Percentiles rank a stretch among this genome's conserved stretches.
Evolutionary conservation across 1,284 basidiomycete species (phyloP).

Genomic region (Malassezia yamatoensis): DNA sequence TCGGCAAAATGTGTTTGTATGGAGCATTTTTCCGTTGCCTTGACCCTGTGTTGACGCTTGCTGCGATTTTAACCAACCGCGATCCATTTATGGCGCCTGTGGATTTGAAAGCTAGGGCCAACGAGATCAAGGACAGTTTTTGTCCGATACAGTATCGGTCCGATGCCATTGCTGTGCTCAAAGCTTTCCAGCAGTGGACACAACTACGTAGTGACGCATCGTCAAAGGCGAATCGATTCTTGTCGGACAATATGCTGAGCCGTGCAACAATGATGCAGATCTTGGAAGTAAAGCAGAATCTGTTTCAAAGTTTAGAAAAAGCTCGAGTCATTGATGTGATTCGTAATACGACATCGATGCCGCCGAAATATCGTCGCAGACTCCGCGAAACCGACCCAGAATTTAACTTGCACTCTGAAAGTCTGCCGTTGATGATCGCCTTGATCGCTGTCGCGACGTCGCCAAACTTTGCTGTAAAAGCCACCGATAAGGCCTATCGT

Average conservation of each 20-base stretch:
- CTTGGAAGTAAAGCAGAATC: constrained; percentile 70
- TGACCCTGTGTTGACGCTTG: constrained; percentile 76
- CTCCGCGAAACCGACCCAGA: constrained; percentile 51
- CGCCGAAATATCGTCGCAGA: constrained; percentile 19
- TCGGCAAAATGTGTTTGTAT: constrained; percentile 79
- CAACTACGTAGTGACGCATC: constrained; percentile 31
- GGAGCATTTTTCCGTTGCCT: constrained; percentile 89
- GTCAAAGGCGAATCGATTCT: constrained; percentile 63
- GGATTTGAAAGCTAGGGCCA: constrained; percentile 50
- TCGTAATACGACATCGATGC: constrained; percentile 8
- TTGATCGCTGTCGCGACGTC: constrained; percentile 76
- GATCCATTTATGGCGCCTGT: constrained; percentile 80
- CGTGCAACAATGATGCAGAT: constrained; percentile 74
- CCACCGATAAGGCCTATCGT: constrained; percentile 62
- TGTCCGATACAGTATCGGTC: constrained; percentile 69
- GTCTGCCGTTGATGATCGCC: constrained; percentile 69
- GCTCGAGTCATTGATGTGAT: constrained; percentile 49
- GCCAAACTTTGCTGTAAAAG: constrained; percentile 83
- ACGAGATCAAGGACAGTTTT: constrained; percentile 69
- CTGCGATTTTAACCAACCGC: constrained; percentile 76
- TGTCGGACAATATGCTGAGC: constrained; percentile 74
- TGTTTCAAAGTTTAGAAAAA: constrained; percentile 67
- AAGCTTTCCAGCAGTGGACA: constrained; percentile 71
- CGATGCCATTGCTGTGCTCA: constrained; percentile 69
- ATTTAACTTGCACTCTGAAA: constrained; percentile 57